phyloP scores from a whole-genome alignment of 495 filamentous ascomycete species.

The Pseudevernia furfuracea region DNA sequence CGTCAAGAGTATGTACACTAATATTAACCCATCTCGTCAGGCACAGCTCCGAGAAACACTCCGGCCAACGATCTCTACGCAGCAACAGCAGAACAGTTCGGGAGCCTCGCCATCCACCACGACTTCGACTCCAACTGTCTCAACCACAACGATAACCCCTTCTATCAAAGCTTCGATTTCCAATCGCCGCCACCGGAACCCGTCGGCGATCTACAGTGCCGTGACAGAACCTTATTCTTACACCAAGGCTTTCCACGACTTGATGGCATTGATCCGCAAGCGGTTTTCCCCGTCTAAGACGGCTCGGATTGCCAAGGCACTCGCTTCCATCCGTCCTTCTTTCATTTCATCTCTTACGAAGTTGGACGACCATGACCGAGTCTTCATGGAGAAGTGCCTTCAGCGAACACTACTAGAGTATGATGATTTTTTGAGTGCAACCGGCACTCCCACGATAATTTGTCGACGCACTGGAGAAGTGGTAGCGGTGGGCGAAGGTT shows the following conservation, averaged over 20 bases:
- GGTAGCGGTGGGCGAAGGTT: conserved; percentile 87
- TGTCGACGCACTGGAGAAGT: conserved; percentile 89
- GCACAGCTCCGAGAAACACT: conserved; percentile 32
- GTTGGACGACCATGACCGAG: conserved; percentile 74
- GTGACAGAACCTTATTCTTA: conserved; percentile 89
- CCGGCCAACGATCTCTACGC: conserved; percentile 13
- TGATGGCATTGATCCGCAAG: conserved; percentile 71
- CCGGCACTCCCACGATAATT: conserved; percentile 82
- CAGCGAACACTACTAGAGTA: conserved; percentile 88
- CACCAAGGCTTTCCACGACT: conserved; percentile 77
- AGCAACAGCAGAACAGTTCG: neutral
- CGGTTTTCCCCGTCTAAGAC: conserved; percentile 64
- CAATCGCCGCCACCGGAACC: conserved; percentile 57
- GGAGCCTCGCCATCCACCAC: conserved; percentile 35
- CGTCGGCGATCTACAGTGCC: conserved; percentile 76
- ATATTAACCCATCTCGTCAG: conserved; percentile 30
- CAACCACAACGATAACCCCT: conserved; percentile 34
- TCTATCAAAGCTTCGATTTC: conserved; percentile 39
- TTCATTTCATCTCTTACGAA: conserved; percentile 84
- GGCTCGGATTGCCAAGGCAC: conserved; percentile 72
- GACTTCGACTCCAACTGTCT: conserved; percentile 39
- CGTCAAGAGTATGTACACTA: conserved; percentile 22
- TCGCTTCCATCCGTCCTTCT: conserved; percentile 82
- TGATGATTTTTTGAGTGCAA: conserved; percentile 80
- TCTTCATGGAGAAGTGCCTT: conserved; percentile 96